These are phyloP conservation scores for Borovskyia barvae DNA, from an alignment of 208 protist genomes.

Conservation along the genomic window DNA sequence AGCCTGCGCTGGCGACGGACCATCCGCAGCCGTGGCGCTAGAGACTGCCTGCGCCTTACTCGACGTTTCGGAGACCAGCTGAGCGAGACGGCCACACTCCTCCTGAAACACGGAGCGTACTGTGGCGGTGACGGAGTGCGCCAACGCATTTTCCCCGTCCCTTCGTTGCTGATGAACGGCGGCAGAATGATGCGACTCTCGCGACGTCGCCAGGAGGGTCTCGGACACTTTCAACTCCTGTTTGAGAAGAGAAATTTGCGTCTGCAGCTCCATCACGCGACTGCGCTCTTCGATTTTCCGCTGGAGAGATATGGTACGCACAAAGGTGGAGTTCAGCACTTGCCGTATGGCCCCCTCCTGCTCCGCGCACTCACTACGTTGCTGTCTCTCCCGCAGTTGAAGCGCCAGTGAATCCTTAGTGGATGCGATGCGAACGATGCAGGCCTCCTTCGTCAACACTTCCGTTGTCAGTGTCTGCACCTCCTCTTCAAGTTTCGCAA, in stretches of 20 bases:
- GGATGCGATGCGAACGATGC: background rate
- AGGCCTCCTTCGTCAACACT: constrained; percentile 1
- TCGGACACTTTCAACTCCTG: constrained; percentile 23
- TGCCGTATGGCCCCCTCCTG: constrained; percentile 7
- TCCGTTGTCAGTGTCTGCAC: constrained; percentile 28
- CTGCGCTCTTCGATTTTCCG: constrained; percentile 5
- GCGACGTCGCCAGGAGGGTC: constrained; percentile 8
- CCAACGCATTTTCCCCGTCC: constrained; percentile 15
- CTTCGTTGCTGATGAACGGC: background rate
- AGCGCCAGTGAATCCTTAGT: constrained; percentile 8
- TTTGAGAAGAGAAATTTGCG: constrained; percentile 9
- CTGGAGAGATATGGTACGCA: constrained; percentile 4
- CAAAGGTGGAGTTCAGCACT: constrained; percentile 1
- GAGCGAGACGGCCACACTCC: constrained; percentile 25
- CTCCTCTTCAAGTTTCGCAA: constrained; percentile 31
- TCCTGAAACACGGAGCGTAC: constrained; percentile 19
- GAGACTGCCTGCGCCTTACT: constrained; percentile 14
- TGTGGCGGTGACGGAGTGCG: background rate
- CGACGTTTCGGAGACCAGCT: constrained; percentile 35
- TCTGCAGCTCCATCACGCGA: constrained; percentile 19
- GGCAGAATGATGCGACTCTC: background rate
- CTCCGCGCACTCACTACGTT: background rate
- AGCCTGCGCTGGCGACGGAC: background rate
- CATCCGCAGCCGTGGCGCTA: background rate
- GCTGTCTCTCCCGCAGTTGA: constrained; percentile 11